Evolutionary conservation across 306 rosid species (phyloP), one percentile per base, ranked within the genome.

Genomic region (Ormosia semicastrata): DNA sequence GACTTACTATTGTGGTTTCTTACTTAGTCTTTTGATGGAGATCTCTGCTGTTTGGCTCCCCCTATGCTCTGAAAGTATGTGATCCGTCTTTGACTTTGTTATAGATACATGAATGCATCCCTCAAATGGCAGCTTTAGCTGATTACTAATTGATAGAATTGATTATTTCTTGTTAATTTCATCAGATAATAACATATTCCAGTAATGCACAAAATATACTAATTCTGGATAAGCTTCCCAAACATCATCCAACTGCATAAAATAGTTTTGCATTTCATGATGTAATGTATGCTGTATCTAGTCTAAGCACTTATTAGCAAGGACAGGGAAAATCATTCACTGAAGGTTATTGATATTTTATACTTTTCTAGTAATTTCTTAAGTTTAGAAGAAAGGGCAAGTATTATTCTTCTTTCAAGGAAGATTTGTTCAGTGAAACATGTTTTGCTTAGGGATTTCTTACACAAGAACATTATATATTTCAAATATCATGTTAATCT

Each of bases 1-100:
- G n/a, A n/a, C n/a, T n/a, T n/a, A n/a, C n/a, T n/a, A n/a, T n/a
- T n/a, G n/a, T n/a, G n/a, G n/a, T n/a, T n/a, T n/a, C n/a, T n/a
- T n/a, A n/a, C n/a, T n/a, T n/a, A n/a, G n/a, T n/a, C n/a, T n/a
- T n/a, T n/a, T n/a, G n/a, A n/a, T n/a, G n/a, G n/a, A n/a, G n/a
- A n/a, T n/a, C n/a, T n/a, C n/a, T n/a, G n/a, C n/a, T n/a, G n/a
- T n/a, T n/a, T n/a, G n/a, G n/a, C n/a, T n/a, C n/a, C n/a, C n/a
- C n/a, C n/a, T n/a, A n/a, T n/a, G n/a, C n/a, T n/a, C n/a, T n/a
- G n/a, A n/a, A n/a, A n/a, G n/a, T n/a, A n/a, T n/a, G 67, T 29
- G 18, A 68, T 68, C 67, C 60, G 33, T 75, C 75, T 33, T 80
- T 41, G 59, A 44, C 54, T 34, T 50, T 80, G 53, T 47, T 76